Evolutionary conservation across 352 stramenopile genomes (phyloP).

Genomic region (Phytophthora capsici): DNA sequence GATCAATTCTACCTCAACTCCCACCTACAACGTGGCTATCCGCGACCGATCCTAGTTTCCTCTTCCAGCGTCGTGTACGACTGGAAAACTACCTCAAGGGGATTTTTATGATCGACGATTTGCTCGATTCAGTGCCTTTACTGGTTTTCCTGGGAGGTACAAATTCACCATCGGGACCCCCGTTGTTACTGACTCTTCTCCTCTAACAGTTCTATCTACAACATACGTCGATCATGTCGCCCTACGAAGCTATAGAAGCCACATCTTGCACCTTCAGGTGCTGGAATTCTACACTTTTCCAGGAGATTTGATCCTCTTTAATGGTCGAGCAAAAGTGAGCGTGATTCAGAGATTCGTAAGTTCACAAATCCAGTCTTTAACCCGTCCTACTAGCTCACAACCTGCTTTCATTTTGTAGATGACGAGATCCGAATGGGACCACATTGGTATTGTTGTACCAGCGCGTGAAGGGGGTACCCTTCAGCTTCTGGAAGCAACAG

Average conservation of each 20-base stretch:
- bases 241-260: constrained; percentile 31
- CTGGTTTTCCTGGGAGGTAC: constrained; percentile 69
- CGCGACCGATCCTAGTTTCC: constrained; percentile 44
- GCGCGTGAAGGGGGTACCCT: constrained; percentile 21
- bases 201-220: constrained; percentile 37
- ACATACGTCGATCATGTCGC: constrained; percentile 40
- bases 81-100: constrained; percentile 60
- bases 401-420: constrained; percentile 27
- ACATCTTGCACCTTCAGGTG: constrained; percentile 71
- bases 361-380: neutral
- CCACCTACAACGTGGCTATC: constrained; percentile 52
- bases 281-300: constrained; percentile 55
- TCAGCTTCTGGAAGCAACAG: constrained; percentile 67
- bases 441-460: constrained; percentile 61
- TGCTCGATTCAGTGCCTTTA: constrained; percentile 46
- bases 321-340: constrained; percentile 53
- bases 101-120: constrained; percentile 49
- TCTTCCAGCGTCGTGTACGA: constrained; percentile 37
- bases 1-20: constrained; percentile 32
- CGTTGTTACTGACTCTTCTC: neutral
- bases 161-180: neutral
- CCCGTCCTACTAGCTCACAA: neutral
- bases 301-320: constrained; percentile 70
- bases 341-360: constrained; percentile 56
- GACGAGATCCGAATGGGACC: constrained; percentile 73